phyloP scores from a whole-genome alignment of 1,284 basidiomycete genomes.

The Fereydounia khargensis region DNA sequence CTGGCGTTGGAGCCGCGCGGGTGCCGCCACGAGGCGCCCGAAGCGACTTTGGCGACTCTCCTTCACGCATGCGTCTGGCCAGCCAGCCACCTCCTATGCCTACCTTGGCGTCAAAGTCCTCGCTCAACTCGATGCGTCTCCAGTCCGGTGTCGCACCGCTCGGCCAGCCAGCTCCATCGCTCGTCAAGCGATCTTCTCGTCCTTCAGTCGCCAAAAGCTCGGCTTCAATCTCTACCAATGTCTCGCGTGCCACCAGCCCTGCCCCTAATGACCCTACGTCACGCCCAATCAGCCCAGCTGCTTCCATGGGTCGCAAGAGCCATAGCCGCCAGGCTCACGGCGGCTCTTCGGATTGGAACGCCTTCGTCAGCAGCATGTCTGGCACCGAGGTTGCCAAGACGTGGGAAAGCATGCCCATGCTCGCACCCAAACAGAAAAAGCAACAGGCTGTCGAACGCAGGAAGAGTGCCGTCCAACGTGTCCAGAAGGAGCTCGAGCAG shows the following conservation, averaged over 20 bases:
- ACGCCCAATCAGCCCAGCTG: slow-evolving; percentile 27
- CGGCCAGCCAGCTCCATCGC: slow-evolving; percentile 26
- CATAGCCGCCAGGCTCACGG: slow-evolving; percentile 4
- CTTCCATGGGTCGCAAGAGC: slow-evolving; percentile 14
- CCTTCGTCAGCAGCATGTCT: slow-evolving; percentile 44
- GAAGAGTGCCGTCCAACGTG: slow-evolving; percentile 24
- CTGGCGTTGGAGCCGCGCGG: slow-evolving; percentile 3
- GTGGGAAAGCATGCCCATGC: slow-evolving; percentile 34
- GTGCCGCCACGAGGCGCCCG: slow-evolving; percentile 13
- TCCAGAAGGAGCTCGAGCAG: slow-evolving; percentile 45
- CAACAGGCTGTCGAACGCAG: slow-evolving; percentile 8
- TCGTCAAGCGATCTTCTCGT: slow-evolving; percentile 20
- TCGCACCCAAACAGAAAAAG: slow-evolving; percentile 6
- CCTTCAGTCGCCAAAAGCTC: slow-evolving; percentile 1
- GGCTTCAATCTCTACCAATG: not conserved
- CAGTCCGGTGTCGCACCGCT: slow-evolving; percentile 32
- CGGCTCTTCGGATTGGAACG: slow-evolving; percentile 41
- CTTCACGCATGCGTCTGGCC: slow-evolving; percentile 9
- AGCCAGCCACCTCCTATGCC: slow-evolving; percentile 23
- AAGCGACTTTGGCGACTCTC: slow-evolving; percentile 34
- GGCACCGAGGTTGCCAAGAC: slow-evolving; percentile 38
- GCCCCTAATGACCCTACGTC: slow-evolving; percentile 4
- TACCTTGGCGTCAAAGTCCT: slow-evolving; percentile 11
- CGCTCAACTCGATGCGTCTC: slow-evolving; percentile 10
- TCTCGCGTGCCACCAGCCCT: not conserved